Conservation (phyloP, 2,329 filamentous ascomycete species). For the Corynespora cassiicola region DNA sequence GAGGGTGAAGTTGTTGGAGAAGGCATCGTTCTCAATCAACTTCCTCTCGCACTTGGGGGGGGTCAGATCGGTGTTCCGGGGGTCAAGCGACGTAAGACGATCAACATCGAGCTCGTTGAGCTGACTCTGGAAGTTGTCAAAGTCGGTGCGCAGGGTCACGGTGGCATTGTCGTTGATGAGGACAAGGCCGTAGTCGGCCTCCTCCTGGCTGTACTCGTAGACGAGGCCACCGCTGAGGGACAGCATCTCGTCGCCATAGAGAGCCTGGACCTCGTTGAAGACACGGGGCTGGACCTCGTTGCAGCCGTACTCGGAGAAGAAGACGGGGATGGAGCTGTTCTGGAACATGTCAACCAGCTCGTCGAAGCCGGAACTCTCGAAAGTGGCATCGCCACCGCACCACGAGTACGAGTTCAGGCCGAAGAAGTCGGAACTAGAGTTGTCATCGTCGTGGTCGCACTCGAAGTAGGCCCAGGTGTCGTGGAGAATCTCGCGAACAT, state of each 20-base stretch:
- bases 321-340: slow-evolving; percentile 72
- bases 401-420: slow-evolving; percentile 79
- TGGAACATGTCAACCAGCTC: slow-evolving; percentile 70
- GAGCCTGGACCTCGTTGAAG: slow-evolving; percentile 76
- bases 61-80: slow-evolving; percentile 59
- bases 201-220: slow-evolving; percentile 80
- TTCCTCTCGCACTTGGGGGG: slow-evolving; percentile 69
- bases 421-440: slow-evolving; percentile 75
- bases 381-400: slow-evolving; percentile 72
- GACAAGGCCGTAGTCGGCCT: slow-evolving; percentile 62
- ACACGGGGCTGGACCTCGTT: slow-evolving; percentile 68
- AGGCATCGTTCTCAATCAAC: slow-evolving; percentile 70
- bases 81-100: slow-evolving; percentile 68
- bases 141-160: slow-evolving; percentile 53
- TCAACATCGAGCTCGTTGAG: slow-evolving; percentile 77
- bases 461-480: slow-evolving; percentile 80
- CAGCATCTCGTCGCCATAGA: slow-evolving; percentile 76
- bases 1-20: slow-evolving; percentile 81
- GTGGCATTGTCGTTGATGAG: slow-evolving; percentile 52
- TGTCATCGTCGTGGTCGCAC: slow-evolving; percentile 64
- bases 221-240: slow-evolving; percentile 78
- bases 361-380: slow-evolving; percentile 65
- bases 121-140: slow-evolving; percentile 74
- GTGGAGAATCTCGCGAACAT: slow-evolving; percentile 74
- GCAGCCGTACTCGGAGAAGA: slow-evolving; percentile 85